phyloP scores from a whole-genome alignment of 73 alveolate genomes.

The Paramecium bursaria region DNA sequence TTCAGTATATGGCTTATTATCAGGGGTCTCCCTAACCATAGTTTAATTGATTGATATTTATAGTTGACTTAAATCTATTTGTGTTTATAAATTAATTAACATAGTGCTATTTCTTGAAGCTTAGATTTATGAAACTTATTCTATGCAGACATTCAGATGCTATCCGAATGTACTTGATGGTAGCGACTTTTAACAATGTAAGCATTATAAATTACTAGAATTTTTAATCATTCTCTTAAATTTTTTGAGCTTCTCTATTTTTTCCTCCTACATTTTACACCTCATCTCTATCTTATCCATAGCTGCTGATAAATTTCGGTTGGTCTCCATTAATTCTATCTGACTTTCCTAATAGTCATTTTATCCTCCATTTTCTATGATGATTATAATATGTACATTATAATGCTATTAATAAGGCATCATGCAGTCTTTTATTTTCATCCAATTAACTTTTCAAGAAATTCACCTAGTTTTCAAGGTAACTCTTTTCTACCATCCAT shows the following conservation, averaged over 20 bases:
- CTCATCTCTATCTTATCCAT: constrained; percentile 75
- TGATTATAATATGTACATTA: constrained; percentile 29
- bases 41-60: constrained; percentile 66
- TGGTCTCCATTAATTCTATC: constrained; percentile 68
- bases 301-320: constrained; percentile 72
- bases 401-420: constrained; percentile 66
- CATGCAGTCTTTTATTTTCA: constrained; percentile 67
- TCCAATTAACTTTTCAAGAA: constrained; percentile 64
- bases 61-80: constrained; percentile 62
- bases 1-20: constrained; percentile 85
- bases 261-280: constrained; percentile 74
- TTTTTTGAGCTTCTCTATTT: constrained; percentile 65
- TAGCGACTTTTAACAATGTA: constrained; percentile 66
- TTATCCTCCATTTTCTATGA: not conserved
- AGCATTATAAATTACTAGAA: constrained; percentile 65
- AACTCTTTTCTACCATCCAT: constrained; percentile 65
- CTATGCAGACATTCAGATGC: constrained; percentile 56
- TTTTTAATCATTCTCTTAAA: constrained; percentile 68
- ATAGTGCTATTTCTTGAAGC: not conserved
- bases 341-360: constrained; percentile 61
- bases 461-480: constrained; percentile 65
- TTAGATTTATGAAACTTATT: constrained; percentile 6
- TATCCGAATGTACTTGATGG: constrained; percentile 43
- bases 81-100: not conserved
- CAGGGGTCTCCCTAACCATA: constrained; percentile 72